A percentile compares a stretch with the other conserved stretches of the same genome.
Conservation (phyloP, 2,329 filamentous ascomycete genomes). For the Botrytis cinerea region DNA sequence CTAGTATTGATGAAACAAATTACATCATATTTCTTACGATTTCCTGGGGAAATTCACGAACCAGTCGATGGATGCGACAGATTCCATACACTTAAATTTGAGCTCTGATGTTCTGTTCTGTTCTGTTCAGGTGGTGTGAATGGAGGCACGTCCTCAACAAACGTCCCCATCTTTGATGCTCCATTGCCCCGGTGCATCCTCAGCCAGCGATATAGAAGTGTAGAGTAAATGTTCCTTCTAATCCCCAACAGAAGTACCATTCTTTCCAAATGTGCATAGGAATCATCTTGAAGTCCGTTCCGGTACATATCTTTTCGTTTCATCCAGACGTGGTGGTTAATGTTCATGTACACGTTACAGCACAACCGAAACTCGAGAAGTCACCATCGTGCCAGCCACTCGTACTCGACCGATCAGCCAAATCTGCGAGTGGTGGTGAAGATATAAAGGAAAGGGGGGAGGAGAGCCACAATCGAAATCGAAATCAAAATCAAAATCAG, state of each 20-base stretch:
- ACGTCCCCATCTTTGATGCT: slow-evolving; percentile 11
- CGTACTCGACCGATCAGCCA: not conserved
- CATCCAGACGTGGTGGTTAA: slow-evolving; percentile 7
- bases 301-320: not conserved
- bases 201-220: not conserved
- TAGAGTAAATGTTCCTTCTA: not conserved
- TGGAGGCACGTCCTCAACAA: not conserved
- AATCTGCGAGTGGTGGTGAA: not conserved
- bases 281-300: not conserved
- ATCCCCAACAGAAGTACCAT: not conserved
- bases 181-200: not conserved
- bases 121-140: not conserved
- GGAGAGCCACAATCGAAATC: not conserved
- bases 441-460: not conserved
- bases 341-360: slow-evolving; percentile 17
- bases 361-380: slow-evolving; percentile 8
- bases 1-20: not conserved
- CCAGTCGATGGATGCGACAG: not conserved
- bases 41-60: not conserved
- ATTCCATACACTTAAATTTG: not conserved
- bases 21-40: not conserved
- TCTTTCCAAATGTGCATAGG: not conserved
- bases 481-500: not conserved
- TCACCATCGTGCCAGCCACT: not conserved
- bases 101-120: not conserved